Evolutionary conservation across 169 alveolate genomes (phyloP).

Genomic region (Cryptosporidium andersoni): DNA sequence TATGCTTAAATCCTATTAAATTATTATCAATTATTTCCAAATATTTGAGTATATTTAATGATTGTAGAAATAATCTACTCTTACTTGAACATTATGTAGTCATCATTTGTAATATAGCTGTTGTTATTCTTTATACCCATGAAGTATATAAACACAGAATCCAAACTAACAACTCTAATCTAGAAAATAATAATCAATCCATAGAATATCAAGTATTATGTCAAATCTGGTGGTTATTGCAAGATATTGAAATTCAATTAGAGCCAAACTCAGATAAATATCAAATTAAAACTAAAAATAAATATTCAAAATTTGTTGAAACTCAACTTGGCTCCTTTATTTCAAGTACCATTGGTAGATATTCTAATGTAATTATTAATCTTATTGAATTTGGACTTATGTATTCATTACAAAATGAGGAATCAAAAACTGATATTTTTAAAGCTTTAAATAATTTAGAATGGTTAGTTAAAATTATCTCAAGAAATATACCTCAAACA

Average conservation of each 20-base stretch:
- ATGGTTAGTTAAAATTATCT: constrained; percentile 2
- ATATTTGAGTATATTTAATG: not conserved
- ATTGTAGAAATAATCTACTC: constrained; percentile 1
- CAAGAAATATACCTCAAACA: constrained; percentile 11
- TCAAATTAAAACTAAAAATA: not conserved
- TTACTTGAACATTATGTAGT: constrained; percentile 12
- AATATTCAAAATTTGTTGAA: not conserved
- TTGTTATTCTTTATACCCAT: constrained; percentile 25
- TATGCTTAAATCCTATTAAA: constrained; percentile 28
- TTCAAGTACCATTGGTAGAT: constrained; percentile 12
- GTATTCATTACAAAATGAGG: constrained; percentile 11
- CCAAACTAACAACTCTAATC: not conserved
- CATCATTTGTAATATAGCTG: constrained; percentile 40
- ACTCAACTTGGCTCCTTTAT: constrained; percentile 12
- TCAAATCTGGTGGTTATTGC: constrained; percentile 10
- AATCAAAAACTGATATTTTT: not conserved
- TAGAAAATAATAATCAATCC: not conserved
- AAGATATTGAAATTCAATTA: too few relatives aligned
- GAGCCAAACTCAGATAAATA: not conserved
- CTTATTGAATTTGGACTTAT: constrained; percentile 26
- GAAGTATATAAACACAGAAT: constrained; percentile 41
- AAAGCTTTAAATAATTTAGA: constrained; percentile 3
- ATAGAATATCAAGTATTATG: constrained; percentile 39
- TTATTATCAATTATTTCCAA: constrained; percentile 15
- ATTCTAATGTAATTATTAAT: constrained; percentile 11